These are phyloP conservation scores for Candida lessepsii DNA, from an alignment of 805 yeast genomes.

Conservation along the genomic window DNA sequence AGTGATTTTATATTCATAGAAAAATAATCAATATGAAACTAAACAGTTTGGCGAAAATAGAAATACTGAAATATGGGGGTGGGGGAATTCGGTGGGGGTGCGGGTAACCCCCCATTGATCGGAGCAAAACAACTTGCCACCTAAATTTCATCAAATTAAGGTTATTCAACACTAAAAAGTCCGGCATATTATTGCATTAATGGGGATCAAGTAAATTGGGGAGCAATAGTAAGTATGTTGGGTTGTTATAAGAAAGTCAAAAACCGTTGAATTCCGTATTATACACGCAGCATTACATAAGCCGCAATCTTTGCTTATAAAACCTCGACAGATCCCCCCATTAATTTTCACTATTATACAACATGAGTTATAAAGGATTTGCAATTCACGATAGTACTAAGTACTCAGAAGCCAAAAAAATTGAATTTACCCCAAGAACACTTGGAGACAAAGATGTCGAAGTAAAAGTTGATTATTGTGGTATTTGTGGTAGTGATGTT, in stretches of 20 bases:
- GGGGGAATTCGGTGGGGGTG: neutral
- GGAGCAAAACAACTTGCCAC: no score
- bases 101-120: no score
- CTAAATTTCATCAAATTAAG: no score
- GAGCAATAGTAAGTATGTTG: no score
- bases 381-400: slow-evolving; percentile 29
- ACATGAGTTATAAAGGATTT: slow-evolving; percentile 23
- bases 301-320: neutral
- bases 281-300: slow-evolving; percentile 6
- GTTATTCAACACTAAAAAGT: no score
- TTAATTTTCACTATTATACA: neutral
- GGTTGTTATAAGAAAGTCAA: no score
- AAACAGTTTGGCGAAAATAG: no score
- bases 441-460: slow-evolving; percentile 46
- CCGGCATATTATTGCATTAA: no score
- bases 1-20: no score
- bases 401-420: slow-evolving; percentile 34
- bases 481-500: slow-evolving; percentile 63
- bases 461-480: slow-evolving; percentile 59
- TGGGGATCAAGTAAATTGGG: no score
- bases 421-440: slow-evolving; percentile 26
- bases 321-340: neutral
- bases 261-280: no score
- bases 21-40: no score
- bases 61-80: neutral